These are phyloP conservation scores for Trichoderma brevicompactum DNA, from an alignment of 2,329 filamentous ascomycete species.

Conservation along the genomic window DNA sequence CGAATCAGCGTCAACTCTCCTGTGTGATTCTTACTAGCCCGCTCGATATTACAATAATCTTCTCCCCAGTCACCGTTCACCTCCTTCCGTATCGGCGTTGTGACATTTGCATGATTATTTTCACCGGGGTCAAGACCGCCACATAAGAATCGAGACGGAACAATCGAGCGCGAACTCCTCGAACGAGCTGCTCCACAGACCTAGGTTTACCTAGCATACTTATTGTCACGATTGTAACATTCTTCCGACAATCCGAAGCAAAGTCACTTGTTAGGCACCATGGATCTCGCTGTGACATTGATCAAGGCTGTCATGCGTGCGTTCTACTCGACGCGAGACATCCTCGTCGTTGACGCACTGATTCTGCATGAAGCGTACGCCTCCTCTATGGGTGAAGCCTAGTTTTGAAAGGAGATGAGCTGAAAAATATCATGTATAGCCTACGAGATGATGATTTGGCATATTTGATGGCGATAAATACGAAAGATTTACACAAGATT, in stretches of 20 bases:
- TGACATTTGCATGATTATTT: neutral
- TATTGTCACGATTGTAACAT: neutral
- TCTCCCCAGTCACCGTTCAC: neutral
- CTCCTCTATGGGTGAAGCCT: neutral
- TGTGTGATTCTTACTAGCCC: neutral
- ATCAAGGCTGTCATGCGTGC: conserved; percentile 84
- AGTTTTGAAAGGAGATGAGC: conserved; percentile 60
- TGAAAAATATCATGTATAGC: conserved; percentile 67
- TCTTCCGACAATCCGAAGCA: neutral
- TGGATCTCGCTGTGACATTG: conserved; percentile 70
- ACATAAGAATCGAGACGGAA: neutral
- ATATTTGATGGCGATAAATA: conserved; percentile 84
- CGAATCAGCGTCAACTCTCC: neutral
- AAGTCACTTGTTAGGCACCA: conserved; percentile 33
- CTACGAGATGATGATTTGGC: conserved; percentile 88
- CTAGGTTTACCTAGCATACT: no score
- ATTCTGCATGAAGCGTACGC: conserved; percentile 79
- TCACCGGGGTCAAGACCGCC: neutral
- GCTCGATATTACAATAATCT: neutral
- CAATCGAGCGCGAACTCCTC: neutral
- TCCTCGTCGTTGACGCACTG: conserved; percentile 83
- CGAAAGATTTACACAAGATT: conserved; percentile 88
- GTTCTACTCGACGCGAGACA: conserved; percentile 84
- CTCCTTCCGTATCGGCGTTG: neutral
- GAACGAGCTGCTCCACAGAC: neutral